Conservation (phyloP, 371 early-diverging fungal species). For the Rhizomucor pusillus region DNA sequence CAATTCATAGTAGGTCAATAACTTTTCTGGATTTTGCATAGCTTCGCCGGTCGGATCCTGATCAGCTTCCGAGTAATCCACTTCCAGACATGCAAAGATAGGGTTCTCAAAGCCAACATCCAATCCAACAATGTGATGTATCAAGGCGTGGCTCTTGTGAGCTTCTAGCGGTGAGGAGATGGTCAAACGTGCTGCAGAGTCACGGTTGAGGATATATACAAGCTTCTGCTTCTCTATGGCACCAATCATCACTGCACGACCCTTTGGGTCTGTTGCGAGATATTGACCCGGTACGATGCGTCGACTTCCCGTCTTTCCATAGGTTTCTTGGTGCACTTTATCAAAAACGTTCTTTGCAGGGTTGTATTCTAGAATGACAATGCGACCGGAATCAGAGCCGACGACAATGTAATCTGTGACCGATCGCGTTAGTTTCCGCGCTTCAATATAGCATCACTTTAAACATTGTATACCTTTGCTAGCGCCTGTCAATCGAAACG, state of each 20-base stretch:
- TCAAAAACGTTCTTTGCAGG: slow-evolving; percentile 70
- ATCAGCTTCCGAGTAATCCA: slow-evolving; percentile 85
- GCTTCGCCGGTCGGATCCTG: slow-evolving; percentile 80
- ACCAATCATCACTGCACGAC: slow-evolving; percentile 94
- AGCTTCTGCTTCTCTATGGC: slow-evolving; percentile 94
- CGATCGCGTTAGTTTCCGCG: not conserved
- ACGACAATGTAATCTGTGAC: slow-evolving; percentile 84
- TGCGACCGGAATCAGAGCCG: slow-evolving; percentile 90
- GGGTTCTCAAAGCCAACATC: slow-evolving; percentile 99
- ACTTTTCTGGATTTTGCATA: slow-evolving; percentile 71
- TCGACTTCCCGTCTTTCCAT: slow-evolving; percentile 92
- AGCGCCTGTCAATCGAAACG: slow-evolving; percentile 76
- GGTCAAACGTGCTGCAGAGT: slow-evolving; percentile 78
- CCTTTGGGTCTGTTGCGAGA: slow-evolving; percentile 93
- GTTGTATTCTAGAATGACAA: slow-evolving; percentile 91
- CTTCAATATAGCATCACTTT: not conserved
- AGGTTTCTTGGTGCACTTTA: slow-evolving; percentile 91
- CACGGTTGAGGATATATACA: slow-evolving; percentile 94
- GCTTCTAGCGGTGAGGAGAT: slow-evolving; percentile 97
- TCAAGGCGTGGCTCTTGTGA: slow-evolving; percentile 77
- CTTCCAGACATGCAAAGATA: slow-evolving; percentile 92
- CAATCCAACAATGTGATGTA: slow-evolving; percentile 79
- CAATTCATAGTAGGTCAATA: slow-evolving; percentile 93
- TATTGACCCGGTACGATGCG: slow-evolving; percentile 95
- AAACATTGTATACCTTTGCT: slow-evolving; percentile 60